Evolutionary conservation across 345 rosid species (phyloP).

Genomic region (Clarkia xantiana): DNA sequence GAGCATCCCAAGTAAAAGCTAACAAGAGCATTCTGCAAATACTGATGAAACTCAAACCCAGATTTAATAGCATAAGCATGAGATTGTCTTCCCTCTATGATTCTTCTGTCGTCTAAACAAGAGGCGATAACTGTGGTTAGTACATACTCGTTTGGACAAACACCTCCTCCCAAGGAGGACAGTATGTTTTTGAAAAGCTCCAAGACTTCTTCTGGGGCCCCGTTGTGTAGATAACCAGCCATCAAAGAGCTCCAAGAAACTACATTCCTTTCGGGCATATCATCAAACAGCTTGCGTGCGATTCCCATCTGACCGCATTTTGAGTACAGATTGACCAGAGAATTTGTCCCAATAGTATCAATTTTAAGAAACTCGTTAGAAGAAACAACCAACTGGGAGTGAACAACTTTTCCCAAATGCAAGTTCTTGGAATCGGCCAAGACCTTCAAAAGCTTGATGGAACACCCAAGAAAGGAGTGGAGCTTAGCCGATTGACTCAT

Average conservation of each 20-base stretch:
- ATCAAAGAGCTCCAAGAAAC: constrained; percentile 69
- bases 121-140: constrained; percentile 43
- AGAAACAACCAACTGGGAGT: constrained; percentile 35
- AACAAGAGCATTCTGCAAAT: constrained; percentile 45
- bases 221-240: constrained; percentile 50
- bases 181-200: constrained; percentile 39
- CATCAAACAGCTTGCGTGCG: constrained; percentile 56
- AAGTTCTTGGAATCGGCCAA: constrained; percentile 35
- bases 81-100: constrained; percentile 47
- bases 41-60: constrained; percentile 45
- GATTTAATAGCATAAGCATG: constrained; percentile 53
- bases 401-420: constrained; percentile 34
- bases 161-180: constrained; percentile 10
- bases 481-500: not conserved
- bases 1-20: constrained; percentile 37
- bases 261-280: constrained; percentile 37
- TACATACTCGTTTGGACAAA: constrained; percentile 48
- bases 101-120: constrained; percentile 29
- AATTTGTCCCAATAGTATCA: constrained; percentile 18
- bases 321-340: constrained; percentile 36
- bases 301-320: constrained; percentile 30
- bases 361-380: constrained; percentile 10
- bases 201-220: constrained; percentile 33
- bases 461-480: constrained; percentile 10
- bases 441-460: constrained; percentile 28